phyloP scores from a whole-genome alignment of 495 filamentous ascomycete species.

The Penicillium psychrofluorescens region DNA sequence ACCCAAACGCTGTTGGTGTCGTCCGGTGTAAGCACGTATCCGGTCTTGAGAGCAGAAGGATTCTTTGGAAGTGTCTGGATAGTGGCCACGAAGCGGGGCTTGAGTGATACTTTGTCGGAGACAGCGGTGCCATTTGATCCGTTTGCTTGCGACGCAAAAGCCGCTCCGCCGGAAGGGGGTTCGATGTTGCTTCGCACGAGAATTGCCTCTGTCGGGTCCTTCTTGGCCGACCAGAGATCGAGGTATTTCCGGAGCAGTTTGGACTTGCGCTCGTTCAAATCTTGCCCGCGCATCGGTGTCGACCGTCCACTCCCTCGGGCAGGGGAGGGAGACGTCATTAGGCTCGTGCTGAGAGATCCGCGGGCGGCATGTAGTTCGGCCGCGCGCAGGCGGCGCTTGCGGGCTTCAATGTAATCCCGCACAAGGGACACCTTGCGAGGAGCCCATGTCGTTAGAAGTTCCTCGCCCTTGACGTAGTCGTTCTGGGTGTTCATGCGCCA shows the following conservation, averaged over 20 bases:
- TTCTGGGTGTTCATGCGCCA: slow-evolving; percentile 96
- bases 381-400: slow-evolving; percentile 60
- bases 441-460: slow-evolving; percentile 73
- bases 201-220: slow-evolving; percentile 64
- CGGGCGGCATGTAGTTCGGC: slow-evolving; percentile 77
- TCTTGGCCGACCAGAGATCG: slow-evolving; percentile 69
- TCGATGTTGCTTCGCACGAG: slow-evolving; percentile 68
- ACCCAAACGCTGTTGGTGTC: slow-evolving; percentile 70
- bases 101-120: slow-evolving; percentile 24
- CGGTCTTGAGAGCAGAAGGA: slow-evolving; percentile 67
- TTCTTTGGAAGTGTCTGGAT: slow-evolving; percentile 68
- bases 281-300: slow-evolving; percentile 33
- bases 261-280: slow-evolving; percentile 47
- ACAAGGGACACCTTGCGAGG: slow-evolving; percentile 85
- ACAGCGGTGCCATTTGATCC: slow-evolving; percentile 16
- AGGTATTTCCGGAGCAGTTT: slow-evolving; percentile 64
- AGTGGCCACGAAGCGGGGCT: slow-evolving; percentile 57
- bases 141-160: slow-evolving; percentile 25
- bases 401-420: slow-evolving; percentile 66
- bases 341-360: slow-evolving; percentile 50
- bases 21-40: slow-evolving; percentile 73
- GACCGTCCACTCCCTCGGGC: slow-evolving; percentile 28
- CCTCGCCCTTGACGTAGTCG: slow-evolving; percentile 92
- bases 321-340: slow-evolving; percentile 24
- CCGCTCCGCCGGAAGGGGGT: slow-evolving; percentile 64